phyloP scores from a whole-genome alignment of 805 yeast genomes.

The Candida ipomoeae region DNA sequence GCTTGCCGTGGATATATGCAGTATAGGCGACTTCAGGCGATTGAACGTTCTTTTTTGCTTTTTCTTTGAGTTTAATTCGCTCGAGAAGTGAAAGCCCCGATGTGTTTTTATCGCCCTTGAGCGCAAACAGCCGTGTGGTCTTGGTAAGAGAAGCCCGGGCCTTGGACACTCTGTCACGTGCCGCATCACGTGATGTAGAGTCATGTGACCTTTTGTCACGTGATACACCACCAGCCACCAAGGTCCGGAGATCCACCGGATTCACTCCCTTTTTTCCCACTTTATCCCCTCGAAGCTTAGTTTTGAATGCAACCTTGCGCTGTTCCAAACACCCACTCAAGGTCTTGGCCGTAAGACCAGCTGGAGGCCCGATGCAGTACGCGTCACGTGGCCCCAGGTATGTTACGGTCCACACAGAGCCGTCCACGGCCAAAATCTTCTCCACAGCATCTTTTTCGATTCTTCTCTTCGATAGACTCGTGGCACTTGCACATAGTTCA shows the following conservation, averaged over 20 bases:
- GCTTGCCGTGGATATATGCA: conserved; percentile 24
- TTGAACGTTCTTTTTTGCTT: conserved; percentile 8
- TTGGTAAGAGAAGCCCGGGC: conserved; percentile 24
- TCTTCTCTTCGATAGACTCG: conserved; percentile 11
- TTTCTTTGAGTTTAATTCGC: conserved; percentile 37
- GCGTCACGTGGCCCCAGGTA: conserved; percentile 10
- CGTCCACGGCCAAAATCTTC: conserved; percentile 8
- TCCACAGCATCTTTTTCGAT: conserved; percentile 11
- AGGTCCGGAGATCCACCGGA: no score
- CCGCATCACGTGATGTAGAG: conserved; percentile 8
- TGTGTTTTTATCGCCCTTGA: conserved; percentile 21
- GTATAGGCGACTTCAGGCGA: conserved; percentile 23
- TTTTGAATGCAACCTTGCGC: conserved; percentile 21
- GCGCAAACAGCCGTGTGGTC: conserved; percentile 33
- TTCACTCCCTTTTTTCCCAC: no score
- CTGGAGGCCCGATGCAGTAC: conserved; percentile 15
- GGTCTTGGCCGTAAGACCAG: conserved; percentile 7
- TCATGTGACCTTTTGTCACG: background rate
- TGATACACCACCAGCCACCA: background rate
- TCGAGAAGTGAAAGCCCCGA: conserved; percentile 35
- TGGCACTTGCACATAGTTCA: conserved; percentile 13
- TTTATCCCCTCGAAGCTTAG: background rate
- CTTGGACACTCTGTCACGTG: conserved; percentile 11
- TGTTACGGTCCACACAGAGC: conserved; percentile 9
- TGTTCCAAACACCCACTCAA: conserved; percentile 12